Conservation (phyloP, 305 asterid genomes). For the Fraxinus xanthoxyloides region DNA sequence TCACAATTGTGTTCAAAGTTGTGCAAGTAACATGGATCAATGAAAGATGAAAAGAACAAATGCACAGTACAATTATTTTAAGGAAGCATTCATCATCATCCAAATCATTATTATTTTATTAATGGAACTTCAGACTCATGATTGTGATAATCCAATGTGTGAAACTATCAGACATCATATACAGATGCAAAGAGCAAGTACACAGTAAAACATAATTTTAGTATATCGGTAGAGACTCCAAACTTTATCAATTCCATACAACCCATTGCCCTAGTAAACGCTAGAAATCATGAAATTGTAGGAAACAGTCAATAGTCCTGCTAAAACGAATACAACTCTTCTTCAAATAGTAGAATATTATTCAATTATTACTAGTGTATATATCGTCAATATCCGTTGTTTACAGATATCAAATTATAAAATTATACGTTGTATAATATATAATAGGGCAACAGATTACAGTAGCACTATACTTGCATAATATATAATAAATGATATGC, state of each 20-base stretch:
- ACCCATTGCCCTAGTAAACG: not conserved
- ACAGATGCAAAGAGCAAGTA: not conserved
- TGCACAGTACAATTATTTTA: not conserved
- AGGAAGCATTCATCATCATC: not conserved
- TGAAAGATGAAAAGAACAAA: not conserved
- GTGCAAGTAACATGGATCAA: not conserved
- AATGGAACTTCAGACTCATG: not conserved
- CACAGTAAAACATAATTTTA: not conserved
- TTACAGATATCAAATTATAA: not conserved
- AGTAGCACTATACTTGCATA: not conserved
- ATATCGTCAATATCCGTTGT: not conserved
- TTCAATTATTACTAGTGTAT: not conserved
- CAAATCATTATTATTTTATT: not conserved
- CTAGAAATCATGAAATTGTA: not conserved
- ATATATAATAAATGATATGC: not conserved
- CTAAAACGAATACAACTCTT: not conserved
- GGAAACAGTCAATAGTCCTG: not conserved
- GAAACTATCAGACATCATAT: not conserved
- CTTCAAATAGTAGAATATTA: not conserved
- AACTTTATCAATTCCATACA: not conserved
- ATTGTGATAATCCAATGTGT: not conserved
- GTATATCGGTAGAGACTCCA: not conserved
- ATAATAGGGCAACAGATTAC: not conserved
- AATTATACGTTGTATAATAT: not conserved
- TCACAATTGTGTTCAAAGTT: not conserved